Conservation (phyloP, 179 eudicot genomes). For the Nepenthes alata region DNA sequence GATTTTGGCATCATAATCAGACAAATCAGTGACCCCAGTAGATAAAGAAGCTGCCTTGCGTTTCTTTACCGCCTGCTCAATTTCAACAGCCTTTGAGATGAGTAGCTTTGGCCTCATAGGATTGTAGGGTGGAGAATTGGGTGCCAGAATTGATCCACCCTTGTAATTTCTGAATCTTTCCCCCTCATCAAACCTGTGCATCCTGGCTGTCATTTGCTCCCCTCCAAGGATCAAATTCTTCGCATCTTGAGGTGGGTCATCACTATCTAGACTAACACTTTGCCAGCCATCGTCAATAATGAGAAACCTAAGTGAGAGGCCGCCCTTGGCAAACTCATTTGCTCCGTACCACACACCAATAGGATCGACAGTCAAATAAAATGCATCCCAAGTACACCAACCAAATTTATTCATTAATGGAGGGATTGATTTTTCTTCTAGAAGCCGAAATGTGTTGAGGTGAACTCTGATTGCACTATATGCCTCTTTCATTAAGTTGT, state of each 20-base stretch:
- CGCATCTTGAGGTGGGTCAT: slow-evolving; percentile 27
- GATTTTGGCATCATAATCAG: slow-evolving; percentile 17
- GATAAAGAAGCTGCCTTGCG: slow-evolving; percentile 27
- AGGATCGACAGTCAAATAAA: slow-evolving; percentile 54
- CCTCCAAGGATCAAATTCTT: slow-evolving; percentile 42
- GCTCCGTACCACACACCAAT: slow-evolving; percentile 49
- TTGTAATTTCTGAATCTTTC: slow-evolving; percentile 45
- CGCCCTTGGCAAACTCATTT: slow-evolving; percentile 30
- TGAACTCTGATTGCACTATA: slow-evolving; percentile 45
- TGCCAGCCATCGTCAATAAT: slow-evolving; percentile 75
- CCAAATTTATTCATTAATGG: slow-evolving; percentile 41
- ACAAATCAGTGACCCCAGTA: slow-evolving; percentile 19
- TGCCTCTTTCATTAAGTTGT: slow-evolving; percentile 56
- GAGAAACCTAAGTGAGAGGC: slow-evolving; percentile 30
- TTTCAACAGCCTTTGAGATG: slow-evolving; percentile 47
- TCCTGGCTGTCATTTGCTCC: slow-evolving; percentile 62
- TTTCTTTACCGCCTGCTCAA: slow-evolving; percentile 40
- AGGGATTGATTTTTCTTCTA: slow-evolving; percentile 51
- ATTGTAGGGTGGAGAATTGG: slow-evolving; percentile 34
- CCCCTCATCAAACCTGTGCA: slow-evolving; percentile 40
- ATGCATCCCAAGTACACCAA: slow-evolving; percentile 80
- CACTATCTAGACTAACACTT: slow-evolving; percentile 32
- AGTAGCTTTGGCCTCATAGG: slow-evolving; percentile 39
- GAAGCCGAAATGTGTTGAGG: slow-evolving; percentile 43
- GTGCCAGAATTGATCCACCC: slow-evolving; percentile 28